Base-by-base conservation (phyloP, 495 filamentous ascomycete genomes). In the Xylaria telfairii region DNA sequence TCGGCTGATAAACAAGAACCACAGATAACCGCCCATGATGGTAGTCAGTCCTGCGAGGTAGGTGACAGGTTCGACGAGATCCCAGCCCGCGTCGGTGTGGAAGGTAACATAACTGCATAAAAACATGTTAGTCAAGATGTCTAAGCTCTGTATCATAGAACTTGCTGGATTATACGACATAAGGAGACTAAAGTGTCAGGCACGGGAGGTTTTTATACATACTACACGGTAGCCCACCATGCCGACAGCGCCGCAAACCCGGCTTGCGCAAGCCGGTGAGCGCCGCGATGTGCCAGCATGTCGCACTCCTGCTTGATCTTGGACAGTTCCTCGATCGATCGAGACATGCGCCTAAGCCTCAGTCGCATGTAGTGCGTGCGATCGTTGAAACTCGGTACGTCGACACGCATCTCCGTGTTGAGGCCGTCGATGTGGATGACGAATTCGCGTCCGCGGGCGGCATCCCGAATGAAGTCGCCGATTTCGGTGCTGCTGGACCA, bases 401-500 rank as follows among this genome's bases (percentile, higher is more conserved):
- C 88, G 41, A 98, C 89, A 13, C 87, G 84, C 79, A 97, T 90
- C 75, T 94, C 89, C 15, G 85, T 71, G 8, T 87, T 80, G 37
- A 89, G 86, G 0, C 92, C 92, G 74, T 96, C 90, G 72, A 98
- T 92, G 67, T 92, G 90, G 28, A 97, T 87, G 28, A 91, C 89
- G 77, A 98, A 98, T 74, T 97, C 93, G 57, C 91, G 85, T 0
- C 90, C 91, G 0, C 93, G 86, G 4, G 94, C 91, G 0, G 95
- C 95, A 74, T 97, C 95, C 5, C 93, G 92, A 71, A 98, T 93
- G 79, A 98, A 98, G 81, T 98, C 95, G 12, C 95, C 95, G 34
- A 98, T 90, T 74, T 98, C 95, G 12, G 95, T 97, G 19, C 89
- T 90, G 47, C 89, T 87, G 24, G 92, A 94, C 95, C 95, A 98